phyloP scores from a whole-genome alignment of 768 basidiomycete genomes.

The Clitopilus passeckerianus region DNA sequence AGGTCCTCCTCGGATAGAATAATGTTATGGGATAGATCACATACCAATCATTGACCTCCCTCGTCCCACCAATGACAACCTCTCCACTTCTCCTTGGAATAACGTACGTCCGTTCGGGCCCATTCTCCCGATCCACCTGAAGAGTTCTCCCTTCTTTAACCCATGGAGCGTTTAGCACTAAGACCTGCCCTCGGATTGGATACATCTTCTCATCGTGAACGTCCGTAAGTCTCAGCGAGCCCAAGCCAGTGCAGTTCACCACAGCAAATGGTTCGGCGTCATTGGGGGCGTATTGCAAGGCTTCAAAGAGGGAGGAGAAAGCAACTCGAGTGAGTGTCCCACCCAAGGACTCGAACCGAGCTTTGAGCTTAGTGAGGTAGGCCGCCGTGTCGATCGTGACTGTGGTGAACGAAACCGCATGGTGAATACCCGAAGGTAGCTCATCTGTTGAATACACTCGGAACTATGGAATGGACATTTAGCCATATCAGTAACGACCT shows the following conservation, averaged over 20 bases:
- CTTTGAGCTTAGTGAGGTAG: conserved; percentile 7
- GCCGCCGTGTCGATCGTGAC: conserved; percentile 8
- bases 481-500: too few species aligned
- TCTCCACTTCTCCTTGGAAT: conserved; percentile 12
- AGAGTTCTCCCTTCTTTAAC: conserved; percentile 11
- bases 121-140: conserved; percentile 8
- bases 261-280: conserved; percentile 1
- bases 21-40: background rate
- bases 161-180: conserved; percentile 11
- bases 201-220: conserved; percentile 6
- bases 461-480: conserved; percentile 2
- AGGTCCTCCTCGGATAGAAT: background rate
- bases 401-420: conserved; percentile 11
- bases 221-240: conserved; percentile 6
- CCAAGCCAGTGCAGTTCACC: conserved; percentile 11
- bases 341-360: conserved; percentile 5
- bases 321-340: conserved; percentile 4
- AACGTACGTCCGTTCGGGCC: conserved; percentile 10
- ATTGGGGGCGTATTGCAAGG: conserved; percentile 1
- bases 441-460: background rate
- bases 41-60: conserved; percentile 10
- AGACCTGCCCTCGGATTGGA: conserved; percentile 10
- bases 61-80: conserved; percentile 11
- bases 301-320: conserved; percentile 5
- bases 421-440: conserved; percentile 3